Evolutionary conservation across 2,329 filamentous ascomycete species (phyloP), one percentile per base, ranked within the genome.

Genomic region (Nemania serpens): DNA sequence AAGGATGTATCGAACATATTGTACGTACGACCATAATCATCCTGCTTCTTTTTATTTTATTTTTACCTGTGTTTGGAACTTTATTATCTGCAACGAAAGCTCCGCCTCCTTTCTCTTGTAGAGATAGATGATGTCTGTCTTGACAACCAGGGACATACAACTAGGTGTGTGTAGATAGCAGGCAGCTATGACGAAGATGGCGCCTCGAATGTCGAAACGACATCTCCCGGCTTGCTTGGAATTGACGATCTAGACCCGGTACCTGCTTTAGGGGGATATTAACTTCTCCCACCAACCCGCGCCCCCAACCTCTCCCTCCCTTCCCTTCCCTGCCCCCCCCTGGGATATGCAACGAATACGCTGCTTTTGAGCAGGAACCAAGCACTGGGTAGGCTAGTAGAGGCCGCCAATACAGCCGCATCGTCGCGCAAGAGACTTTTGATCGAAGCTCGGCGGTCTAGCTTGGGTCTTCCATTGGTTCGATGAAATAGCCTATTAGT

Each of bases 1-100:
- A 58, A 55, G 18, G 41, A 58, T 63, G 51, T 61, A 29, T 58
- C 17, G 9, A 49, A 61, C 29, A 55, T 55, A 55, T 46, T 59
- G 58, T 51, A 60, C 5, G 12, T 47, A 45, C n/a, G 18, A 42
- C 43, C 42, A 10, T 33, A 22, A 29, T 29, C 25, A 29, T 29
- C 7, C 7, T 29, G 25, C 25, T 7, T 39, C 50, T 41, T 42
- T 15, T 34, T 7, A 12, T 37, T 22, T 9, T 22, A n/a, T 22
- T 10, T 51, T 18, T 51, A 49, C 25, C 20, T 48, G 37, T 47
- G 15, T n/a, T n/a, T n/a, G n/a, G n/a, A n/a, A n/a, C n/a, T n/a
- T n/a, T 46, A 25, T 42, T 25, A 17, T 20, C 43, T 22, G 41
- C 39, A 42, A 15, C 18, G 7, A 7, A 5, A 17, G 5, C 10